Evolutionary conservation across 768 basidiomycete genomes (phyloP).

Genomic region (Auriscalpium microsporum): DNA sequence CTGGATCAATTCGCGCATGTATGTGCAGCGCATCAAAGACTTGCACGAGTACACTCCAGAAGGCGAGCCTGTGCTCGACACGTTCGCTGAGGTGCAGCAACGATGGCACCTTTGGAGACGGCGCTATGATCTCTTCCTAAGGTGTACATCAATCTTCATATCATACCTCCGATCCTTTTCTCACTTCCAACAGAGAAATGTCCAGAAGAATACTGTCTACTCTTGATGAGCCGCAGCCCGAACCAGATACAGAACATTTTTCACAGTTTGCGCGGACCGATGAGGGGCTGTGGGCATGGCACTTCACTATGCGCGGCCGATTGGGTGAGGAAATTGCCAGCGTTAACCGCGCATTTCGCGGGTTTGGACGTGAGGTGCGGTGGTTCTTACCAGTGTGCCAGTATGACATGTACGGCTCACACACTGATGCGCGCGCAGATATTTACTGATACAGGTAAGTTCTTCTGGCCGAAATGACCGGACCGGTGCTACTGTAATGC

Average conservation of each 20-base stretch:
- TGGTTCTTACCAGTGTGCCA: neutral
- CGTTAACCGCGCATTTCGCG: constrained; percentile 65
- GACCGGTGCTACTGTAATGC: no score
- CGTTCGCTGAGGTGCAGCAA: constrained; percentile 64
- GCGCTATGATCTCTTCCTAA: constrained; percentile 69
- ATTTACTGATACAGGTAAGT: constrained; percentile 73
- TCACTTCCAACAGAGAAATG: constrained; percentile 23
- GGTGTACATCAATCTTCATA: constrained; percentile 29
- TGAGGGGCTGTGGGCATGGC: constrained; percentile 67
- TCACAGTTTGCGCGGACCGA: constrained; percentile 67
- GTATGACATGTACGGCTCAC: neutral
- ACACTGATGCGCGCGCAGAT: constrained; percentile 33
- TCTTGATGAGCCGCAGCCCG: constrained; percentile 37
- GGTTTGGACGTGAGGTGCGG: constrained; percentile 66
- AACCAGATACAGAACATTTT: constrained; percentile 36
- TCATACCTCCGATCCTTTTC: neutral
- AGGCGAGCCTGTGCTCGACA: constrained; percentile 50
- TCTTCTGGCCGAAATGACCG: neutral
- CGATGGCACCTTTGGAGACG: constrained; percentile 81
- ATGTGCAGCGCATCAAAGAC: constrained; percentile 52
- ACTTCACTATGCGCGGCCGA: constrained; percentile 56
- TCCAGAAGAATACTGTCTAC: constrained; percentile 36
- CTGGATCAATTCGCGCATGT: constrained; percentile 85
- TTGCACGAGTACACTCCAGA: constrained; percentile 31
- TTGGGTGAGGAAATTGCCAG: constrained; percentile 52